Conservation (phyloP, 2,329 filamentous ascomycete genomes). For the Colletotrichum sp. region DNA sequence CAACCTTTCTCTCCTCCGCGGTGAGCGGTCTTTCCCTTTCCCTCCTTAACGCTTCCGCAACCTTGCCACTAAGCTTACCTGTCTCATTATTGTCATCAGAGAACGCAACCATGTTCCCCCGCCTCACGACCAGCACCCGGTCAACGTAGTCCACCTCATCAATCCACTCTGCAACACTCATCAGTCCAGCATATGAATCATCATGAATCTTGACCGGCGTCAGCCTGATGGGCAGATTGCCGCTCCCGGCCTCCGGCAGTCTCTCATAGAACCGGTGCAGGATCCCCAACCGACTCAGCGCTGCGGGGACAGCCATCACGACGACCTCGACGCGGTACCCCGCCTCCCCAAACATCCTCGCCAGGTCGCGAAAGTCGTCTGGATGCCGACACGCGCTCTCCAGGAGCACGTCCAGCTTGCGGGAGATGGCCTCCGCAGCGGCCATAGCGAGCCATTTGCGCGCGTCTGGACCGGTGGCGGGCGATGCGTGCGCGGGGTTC, state of each 20-base stretch:
- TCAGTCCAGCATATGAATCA: constrained; percentile 46
- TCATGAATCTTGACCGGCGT: constrained; percentile 51
- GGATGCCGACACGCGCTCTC: constrained; percentile 52
- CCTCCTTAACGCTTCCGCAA: constrained; percentile 26
- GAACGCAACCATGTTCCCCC: constrained; percentile 41
- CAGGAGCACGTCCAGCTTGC: constrained; percentile 41
- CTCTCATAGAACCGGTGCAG: constrained; percentile 42
- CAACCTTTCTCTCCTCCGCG: constrained; percentile 26
- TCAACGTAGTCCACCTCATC: constrained; percentile 35
- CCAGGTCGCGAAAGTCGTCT: constrained; percentile 43
- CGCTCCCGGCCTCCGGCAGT: constrained; percentile 37
- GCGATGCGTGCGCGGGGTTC: constrained; percentile 39
- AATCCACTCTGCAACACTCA: constrained; percentile 40
- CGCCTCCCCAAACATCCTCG: constrained; percentile 33
- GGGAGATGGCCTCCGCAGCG: constrained; percentile 34
- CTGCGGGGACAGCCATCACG: constrained; percentile 46
- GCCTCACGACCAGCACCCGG: constrained; percentile 42
- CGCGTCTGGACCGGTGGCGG: constrained; percentile 45
- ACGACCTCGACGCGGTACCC: constrained; percentile 45
- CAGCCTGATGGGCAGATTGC: constrained; percentile 41
- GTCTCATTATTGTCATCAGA: not conserved
- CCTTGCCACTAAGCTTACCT: constrained; percentile 6
- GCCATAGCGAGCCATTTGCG: constrained; percentile 49
- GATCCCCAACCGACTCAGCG: constrained; percentile 47
- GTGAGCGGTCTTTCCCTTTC: constrained; percentile 35